Conservation (phyloP, 2,329 filamentous ascomycete genomes). For the Colletotrichum karsti region DNA sequence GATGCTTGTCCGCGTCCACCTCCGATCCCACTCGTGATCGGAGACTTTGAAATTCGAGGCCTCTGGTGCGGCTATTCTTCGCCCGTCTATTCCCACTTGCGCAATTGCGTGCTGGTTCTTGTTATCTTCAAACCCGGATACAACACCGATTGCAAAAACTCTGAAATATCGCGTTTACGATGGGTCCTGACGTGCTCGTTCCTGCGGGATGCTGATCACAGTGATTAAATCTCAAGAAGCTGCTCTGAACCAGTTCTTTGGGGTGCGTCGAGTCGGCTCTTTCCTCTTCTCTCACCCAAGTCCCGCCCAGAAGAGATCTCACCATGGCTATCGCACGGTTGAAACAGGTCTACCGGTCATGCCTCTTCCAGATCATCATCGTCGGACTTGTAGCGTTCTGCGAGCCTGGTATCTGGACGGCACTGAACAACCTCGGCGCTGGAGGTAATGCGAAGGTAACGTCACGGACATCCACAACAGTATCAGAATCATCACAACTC, state of each 20-base stretch:
- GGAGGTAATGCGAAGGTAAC: constrained; percentile 28
- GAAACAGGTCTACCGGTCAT: constrained; percentile 4
- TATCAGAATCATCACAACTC: too few species aligned
- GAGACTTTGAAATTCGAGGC: background rate
- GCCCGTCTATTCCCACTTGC: background rate
- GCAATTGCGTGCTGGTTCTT: constrained; percentile 7
- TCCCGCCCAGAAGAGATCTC: too few species aligned
- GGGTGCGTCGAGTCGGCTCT: too few species aligned
- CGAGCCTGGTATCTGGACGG: constrained; percentile 33
- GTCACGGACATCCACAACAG: too few species aligned
- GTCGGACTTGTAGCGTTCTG: constrained; percentile 31
- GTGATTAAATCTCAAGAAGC: background rate
- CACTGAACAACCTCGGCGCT: constrained; percentile 33
- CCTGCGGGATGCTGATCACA: background rate
- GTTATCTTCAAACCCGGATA: background rate
- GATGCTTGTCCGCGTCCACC: constrained; percentile 1
- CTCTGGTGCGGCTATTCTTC: background rate
- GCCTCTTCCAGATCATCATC: constrained; percentile 22
- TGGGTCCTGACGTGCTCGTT: constrained; percentile 20
- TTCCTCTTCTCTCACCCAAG: background rate
- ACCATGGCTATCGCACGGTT: background rate
- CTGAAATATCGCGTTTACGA: constrained; percentile 4
- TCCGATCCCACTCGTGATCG: background rate
- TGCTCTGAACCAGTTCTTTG: background rate
- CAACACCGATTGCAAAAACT: background rate